Base-by-base conservation (phyloP, 495 filamentous ascomycete genomes). In the Penicillium coffeae region DNA sequence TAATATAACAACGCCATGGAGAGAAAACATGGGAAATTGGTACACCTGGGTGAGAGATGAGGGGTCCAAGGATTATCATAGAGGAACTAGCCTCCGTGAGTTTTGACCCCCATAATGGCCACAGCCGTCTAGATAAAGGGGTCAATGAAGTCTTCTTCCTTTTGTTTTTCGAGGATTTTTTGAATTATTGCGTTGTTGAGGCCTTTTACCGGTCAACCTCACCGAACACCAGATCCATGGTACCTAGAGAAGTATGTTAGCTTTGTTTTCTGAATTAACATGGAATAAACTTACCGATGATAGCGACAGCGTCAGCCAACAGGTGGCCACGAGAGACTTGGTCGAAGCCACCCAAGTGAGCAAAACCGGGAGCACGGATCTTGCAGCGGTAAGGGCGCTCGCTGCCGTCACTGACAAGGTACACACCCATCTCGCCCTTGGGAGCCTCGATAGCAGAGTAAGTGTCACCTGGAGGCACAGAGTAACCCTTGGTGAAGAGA, bases 341-440 rank as follows among this genome's bases (percentile, higher is more conserved):
- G 66, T 99, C 93, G 63, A 99, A 96, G 48, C 89, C 89, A 54
- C 82, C 82, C 64, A 99, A 72, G 79, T 99, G 93, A 38, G 93
- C 94, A 60, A 99, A 99, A 45, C 93, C 93, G 32, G 93, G 93
- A 30, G 94, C 91, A 55, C 93, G 82, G 59, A 99, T 95, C 78
- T 96, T 95, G 72, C 95, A 96, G 58, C 94, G 80, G 74, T 99
- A 99, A 34, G 93, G 93, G 51, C 93, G 76, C 79, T 99, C 93
- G 60, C 81, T 93, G 42, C 93, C 93, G 66, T 99, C 93, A 66
- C 85, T 89, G 51, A 99, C 94, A n/a, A 99, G 72, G 66, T 84
- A 99, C 25, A 99, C 93, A 63, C 85, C 93, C 93, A 99, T 99
- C 75, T 99, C 93, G 61, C 93, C 93, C 83, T 99, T 99, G 46